Evolutionary conservation across 1,284 basidiomycete genomes (phyloP), one percentile per base, ranked within the genome.

Genomic region (Leccinum pachyderme): DNA sequence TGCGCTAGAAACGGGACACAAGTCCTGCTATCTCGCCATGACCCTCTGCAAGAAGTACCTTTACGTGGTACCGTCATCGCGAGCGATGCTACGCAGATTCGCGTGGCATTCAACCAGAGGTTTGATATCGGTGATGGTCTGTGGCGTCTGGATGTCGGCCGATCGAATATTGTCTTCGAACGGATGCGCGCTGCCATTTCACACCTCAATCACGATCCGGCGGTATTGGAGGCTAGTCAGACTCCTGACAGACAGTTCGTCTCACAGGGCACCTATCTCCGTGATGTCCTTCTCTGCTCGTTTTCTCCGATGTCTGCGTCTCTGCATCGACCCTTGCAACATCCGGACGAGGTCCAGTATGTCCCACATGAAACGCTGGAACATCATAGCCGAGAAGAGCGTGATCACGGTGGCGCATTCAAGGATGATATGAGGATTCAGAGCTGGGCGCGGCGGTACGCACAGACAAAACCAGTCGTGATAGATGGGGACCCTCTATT

Each of bases 401-500:
- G 46, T 25, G 61, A 62, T 29, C 59, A 65, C 4, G 59, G 66
- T 31, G 84, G 89, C 8, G 76, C 82, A 5, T 88, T 94, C 67
- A 77, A 77, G 59, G 75, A 86, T 25, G 84, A 93, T 64, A 79
- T 86, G 72, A 73, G 81, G 41, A 87, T 93, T 41, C 81, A 82
- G 59, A 89, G 84, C 62, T 94, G 92, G 92, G 84, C 84, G 3
- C 73, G 71, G 49, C 77, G 91, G 47, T 85, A 93, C 69, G 76
- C 80, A 15, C 72, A 73, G n/a, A 71, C 75, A 18, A 69, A 82
- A 49, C 91, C 93, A 0, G 63, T 94, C 27, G 72, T 76, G 1
- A 73, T 94, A 2, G 87, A 92, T 54, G 92, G 92, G 7, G 95
- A 97, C 72, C 94, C 94, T 0, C 71, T 78, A 2, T 69, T 96